Conservation (phyloP, 1,284 basidiomycete species). For the Irpex rosettiformis region DNA sequence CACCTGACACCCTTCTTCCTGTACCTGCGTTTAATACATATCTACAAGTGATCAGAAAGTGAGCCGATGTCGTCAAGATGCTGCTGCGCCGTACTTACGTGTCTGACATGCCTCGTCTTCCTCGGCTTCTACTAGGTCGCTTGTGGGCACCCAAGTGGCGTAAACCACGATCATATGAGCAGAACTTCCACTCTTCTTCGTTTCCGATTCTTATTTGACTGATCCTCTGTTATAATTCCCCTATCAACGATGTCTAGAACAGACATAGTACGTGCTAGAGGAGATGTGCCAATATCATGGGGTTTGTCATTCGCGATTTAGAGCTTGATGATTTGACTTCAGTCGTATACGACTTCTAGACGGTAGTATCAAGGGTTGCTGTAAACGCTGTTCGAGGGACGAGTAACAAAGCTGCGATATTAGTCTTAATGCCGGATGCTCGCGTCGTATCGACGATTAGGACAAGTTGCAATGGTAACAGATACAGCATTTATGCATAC, state of each 20-base stretch:
- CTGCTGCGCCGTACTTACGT: background rate
- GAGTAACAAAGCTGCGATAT: background rate
- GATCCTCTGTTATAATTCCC: slow-evolving; percentile 3
- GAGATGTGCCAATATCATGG: background rate
- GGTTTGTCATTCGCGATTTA: background rate
- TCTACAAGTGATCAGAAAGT: slow-evolving; percentile 25
- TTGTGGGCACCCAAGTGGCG: slow-evolving; percentile 67
- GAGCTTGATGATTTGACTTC: background rate
- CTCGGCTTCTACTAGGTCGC: slow-evolving; percentile 35
- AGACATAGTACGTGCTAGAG: slow-evolving; percentile 48
- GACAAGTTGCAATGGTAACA: background rate
- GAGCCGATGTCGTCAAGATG: slow-evolving; percentile 17
- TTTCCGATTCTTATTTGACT: slow-evolving; percentile 1
- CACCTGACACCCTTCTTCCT: background rate
- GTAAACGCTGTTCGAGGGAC: background rate
- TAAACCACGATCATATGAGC: slow-evolving; percentile 47
- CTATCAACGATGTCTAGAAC: slow-evolving; percentile 49
- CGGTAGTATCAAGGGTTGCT: background rate
- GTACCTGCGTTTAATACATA: background rate
- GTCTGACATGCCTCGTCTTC: background rate
- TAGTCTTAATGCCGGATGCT: background rate
- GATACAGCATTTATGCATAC: background rate
- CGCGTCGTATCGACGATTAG: background rate
- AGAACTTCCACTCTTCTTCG: background rate
- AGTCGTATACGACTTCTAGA: background rate